phyloP scores from a whole-genome alignment of 192 early-diverging fungal genomes.

The Jimgerdemannia flammicorona region DNA sequence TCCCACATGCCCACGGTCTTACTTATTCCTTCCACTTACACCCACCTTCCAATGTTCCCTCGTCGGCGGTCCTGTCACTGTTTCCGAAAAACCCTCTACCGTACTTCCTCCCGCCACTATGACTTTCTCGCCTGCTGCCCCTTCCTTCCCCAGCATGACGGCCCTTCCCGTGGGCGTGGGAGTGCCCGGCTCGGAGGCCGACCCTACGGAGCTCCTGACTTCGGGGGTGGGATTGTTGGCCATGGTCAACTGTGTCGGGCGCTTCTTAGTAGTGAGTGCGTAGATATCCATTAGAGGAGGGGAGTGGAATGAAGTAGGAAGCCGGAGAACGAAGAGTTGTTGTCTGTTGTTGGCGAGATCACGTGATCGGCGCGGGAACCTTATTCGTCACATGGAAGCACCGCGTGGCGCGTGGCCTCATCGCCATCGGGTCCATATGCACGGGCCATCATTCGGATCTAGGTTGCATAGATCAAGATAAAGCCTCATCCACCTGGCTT shows the following conservation, averaged over 20 bases:
- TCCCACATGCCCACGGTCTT: not conserved
- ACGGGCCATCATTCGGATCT: not conserved
- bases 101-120: not conserved
- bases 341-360: not conserved
- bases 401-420: no score
- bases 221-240: not conserved
- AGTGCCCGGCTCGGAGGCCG: not conserved
- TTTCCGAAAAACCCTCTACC: not conserved
- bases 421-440: not conserved
- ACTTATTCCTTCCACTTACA: not conserved
- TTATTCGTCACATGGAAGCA: no score
- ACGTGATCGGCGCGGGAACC: not conserved
- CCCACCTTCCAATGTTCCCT: conserved; percentile 24
- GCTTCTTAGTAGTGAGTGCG: conserved; percentile 17
- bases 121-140: not conserved
- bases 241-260: conserved; percentile 20
- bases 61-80: conserved; percentile 11
- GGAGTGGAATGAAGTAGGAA: not conserved
- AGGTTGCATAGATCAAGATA: no score
- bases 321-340: not conserved
- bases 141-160: not conserved
- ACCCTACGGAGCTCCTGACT: not conserved
- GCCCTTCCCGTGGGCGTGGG: not conserved
- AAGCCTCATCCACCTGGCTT: no score
- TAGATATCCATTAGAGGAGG: conserved; percentile 17